Evolutionary conservation across 495 filamentous ascomycete genomes (phyloP).

Genomic region (Talaromyces liani): DNA sequence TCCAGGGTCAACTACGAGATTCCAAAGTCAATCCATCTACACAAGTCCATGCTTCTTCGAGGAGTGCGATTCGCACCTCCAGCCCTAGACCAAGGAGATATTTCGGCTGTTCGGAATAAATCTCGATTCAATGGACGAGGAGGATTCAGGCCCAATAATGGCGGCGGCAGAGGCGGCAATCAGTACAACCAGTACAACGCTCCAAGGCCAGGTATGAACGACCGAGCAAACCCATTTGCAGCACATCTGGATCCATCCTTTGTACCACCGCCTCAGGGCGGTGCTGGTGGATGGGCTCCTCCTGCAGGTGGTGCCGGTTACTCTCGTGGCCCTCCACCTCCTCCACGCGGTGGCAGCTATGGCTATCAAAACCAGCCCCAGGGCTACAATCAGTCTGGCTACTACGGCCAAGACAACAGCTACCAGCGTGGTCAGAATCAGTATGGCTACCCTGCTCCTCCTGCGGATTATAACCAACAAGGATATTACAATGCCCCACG

Average conservation of each 20-base stretch:
- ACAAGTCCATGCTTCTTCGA: slow-evolving; percentile 91
- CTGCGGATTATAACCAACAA: slow-evolving; percentile 13
- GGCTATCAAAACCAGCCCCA: slow-evolving; percentile 20
- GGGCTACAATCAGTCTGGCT: slow-evolving; percentile 16
- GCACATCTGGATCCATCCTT: slow-evolving; percentile 47
- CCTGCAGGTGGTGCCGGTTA: slow-evolving; percentile 27
- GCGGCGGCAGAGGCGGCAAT: slow-evolving; percentile 42
- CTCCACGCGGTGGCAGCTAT: slow-evolving; percentile 30
- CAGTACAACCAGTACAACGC: slow-evolving; percentile 35
- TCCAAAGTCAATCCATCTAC: slow-evolving; percentile 57
- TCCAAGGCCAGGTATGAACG: slow-evolving; percentile 10
- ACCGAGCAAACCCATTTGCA: slow-evolving; percentile 47
- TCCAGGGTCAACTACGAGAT: slow-evolving; percentile 76
- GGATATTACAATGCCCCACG: slow-evolving; percentile 16
- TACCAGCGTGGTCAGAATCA: slow-evolving; percentile 24
- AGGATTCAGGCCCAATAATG: slow-evolving; percentile 50
- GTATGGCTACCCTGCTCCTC: slow-evolving; percentile 19
- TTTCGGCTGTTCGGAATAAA: slow-evolving; percentile 56
- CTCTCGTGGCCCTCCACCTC: slow-evolving; percentile 33
- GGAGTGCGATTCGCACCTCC: slow-evolving; percentile 66
- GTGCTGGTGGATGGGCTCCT: slow-evolving; percentile 34
- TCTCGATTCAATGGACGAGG: slow-evolving; percentile 52
- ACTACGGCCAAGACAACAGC: slow-evolving; percentile 19
- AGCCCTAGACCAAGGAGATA: slow-evolving; percentile 65
- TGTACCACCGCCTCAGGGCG: slow-evolving; percentile 26